Conservation (phyloP, 1,284 basidiomycete genomes). For the Trametes hirsuta region DNA sequence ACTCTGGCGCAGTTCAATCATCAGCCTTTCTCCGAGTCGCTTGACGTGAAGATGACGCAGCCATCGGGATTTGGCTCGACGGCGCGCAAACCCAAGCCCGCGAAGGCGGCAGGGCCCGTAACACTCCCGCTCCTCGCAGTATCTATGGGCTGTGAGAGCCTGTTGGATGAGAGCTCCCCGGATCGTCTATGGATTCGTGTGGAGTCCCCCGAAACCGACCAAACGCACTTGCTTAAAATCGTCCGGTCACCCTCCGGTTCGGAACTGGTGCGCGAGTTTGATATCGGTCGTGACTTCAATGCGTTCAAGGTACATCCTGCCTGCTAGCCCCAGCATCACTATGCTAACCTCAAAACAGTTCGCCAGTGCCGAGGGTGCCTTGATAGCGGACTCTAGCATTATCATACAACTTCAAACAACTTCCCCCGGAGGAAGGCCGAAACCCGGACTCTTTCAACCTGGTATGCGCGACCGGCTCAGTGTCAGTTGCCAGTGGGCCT, state of each 20-base stretch:
- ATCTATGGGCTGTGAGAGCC: too few species aligned
- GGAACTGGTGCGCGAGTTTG: neutral
- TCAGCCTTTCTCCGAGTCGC: neutral
- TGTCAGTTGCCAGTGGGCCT: neutral
- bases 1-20: neutral
- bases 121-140: too few species aligned
- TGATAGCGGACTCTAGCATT: neutral
- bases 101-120: too few species aligned
- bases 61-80: constrained; percentile 14
- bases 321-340: neutral
- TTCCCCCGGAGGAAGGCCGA: neutral
- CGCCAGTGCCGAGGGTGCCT: neutral
- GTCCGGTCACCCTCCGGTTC: neutral
- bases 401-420: neutral
- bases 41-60: constrained; percentile 11
- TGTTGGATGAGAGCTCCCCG: too few species aligned
- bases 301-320: neutral
- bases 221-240: neutral
- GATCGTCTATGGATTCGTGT: too few species aligned
- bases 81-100: too few species aligned
- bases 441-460: neutral
- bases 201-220: neutral
- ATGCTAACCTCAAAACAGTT: neutral
- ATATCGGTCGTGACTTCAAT: constrained; percentile 6
- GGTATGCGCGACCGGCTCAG: neutral